Conservation (phyloP, 2,329 filamentous ascomycete genomes). For the Alternaria conjuncta region DNA sequence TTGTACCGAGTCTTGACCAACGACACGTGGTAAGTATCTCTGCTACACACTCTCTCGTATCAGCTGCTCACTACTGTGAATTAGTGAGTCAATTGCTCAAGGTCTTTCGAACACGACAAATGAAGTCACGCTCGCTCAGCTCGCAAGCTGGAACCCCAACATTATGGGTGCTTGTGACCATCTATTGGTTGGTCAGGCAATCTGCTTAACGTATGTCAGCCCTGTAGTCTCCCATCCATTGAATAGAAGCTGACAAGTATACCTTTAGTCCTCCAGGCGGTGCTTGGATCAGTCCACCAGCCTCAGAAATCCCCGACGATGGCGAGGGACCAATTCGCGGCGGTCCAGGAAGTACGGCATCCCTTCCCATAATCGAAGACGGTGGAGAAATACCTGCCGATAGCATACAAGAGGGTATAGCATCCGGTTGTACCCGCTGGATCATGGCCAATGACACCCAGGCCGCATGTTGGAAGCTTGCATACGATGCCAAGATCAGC, state of each 20-base stretch:
- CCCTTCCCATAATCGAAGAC: background rate
- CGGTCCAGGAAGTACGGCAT: background rate
- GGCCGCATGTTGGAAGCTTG: background rate
- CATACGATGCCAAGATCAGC: background rate
- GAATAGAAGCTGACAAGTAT: background rate
- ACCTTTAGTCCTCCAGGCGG: background rate
- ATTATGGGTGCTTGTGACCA: background rate
- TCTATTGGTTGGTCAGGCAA: background rate
- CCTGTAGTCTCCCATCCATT: too few species aligned
- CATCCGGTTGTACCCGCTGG: background rate
- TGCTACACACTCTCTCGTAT: background rate
- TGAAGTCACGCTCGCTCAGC: background rate
- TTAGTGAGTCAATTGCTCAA: background rate
- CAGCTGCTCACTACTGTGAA: background rate
- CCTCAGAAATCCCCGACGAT: background rate
- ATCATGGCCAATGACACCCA: background rate
- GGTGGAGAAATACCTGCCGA: background rate
- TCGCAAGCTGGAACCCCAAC: background rate
- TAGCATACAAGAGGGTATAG: background rate
- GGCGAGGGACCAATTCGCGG: background rate
- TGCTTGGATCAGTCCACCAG: background rate
- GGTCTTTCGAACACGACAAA: background rate
- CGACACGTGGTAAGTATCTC: too few species aligned
- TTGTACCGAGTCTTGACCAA: background rate
- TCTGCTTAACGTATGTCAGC: background rate